These are phyloP conservation scores for Phlyctochytrium arcticum DNA, from an alignment of 192 early-diverging fungal species.

Conservation along the genomic window DNA sequence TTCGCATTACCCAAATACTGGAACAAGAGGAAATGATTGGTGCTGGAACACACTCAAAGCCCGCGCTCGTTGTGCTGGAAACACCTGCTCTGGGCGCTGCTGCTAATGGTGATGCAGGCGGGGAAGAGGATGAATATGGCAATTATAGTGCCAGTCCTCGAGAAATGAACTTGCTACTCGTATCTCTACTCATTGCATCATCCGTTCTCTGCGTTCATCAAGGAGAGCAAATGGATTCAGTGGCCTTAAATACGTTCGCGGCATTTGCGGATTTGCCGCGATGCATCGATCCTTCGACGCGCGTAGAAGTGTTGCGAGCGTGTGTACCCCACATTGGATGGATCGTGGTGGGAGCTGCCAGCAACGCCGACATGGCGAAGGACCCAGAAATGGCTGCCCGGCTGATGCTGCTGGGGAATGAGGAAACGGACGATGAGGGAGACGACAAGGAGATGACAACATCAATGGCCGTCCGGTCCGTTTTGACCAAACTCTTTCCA, in stretches of 20 bases:
- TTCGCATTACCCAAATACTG: too few relatives aligned
- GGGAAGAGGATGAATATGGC: too few relatives aligned
- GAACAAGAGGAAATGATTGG: too few relatives aligned
- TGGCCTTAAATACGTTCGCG: neutral
- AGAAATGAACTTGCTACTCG: neutral
- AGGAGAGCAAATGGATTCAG: too few relatives aligned
- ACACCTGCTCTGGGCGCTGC: too few relatives aligned
- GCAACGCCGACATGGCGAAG: neutral
- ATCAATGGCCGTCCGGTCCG: too few relatives aligned
- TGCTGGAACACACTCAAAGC: too few relatives aligned
- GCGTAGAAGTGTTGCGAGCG: neutral
- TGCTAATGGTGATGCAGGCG: too few relatives aligned
- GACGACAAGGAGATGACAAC: neutral
- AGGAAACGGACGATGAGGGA: neutral
- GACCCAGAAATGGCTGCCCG: neutral
- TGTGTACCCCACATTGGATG: neutral
- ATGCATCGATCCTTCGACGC: conserved; percentile 2
- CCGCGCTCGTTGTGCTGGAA: too few relatives aligned
- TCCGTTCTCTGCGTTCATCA: too few relatives aligned
- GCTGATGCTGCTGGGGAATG: neutral
- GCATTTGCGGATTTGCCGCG: neutral
- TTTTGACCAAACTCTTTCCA: conserved; percentile 5
- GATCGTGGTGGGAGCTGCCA: too few relatives aligned
- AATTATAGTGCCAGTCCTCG: too few relatives aligned
- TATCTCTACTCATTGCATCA: conserved; percentile 2